Evolutionary conservation across 2,329 filamentous ascomycete genomes (phyloP), one percentile per base, ranked within the genome.

Genomic region (Sclerotinia sclerotiorum): DNA sequence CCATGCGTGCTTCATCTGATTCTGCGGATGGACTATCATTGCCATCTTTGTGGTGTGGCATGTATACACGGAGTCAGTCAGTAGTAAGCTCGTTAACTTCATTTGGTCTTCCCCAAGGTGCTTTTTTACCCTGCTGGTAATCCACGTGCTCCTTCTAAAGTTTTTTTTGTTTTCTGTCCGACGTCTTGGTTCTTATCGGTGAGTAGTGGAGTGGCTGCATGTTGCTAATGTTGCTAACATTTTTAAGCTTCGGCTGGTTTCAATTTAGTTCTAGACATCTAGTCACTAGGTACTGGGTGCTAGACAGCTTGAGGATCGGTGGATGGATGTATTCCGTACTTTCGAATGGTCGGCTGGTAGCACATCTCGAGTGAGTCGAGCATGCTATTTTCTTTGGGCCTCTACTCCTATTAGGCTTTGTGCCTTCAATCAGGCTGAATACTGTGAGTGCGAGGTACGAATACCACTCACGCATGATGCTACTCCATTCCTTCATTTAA

Each of bases 121-220:
- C 19, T 51, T 35, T 57, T 57, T 19, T 13, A 35, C 46, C 60
- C 60, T 62, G 29, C 29, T 13, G 46, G 24, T 49, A 46, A 62
- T 62, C 60, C 60, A 62, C 60, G 60, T 62, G 60, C 60, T 51
- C 29, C 39, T 46, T 60, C 39, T 44, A 60, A 15, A 29, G 29
- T 60, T 46, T 51, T 21, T 24, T 51, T 6, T 11, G 35, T 51
- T 5, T 21, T 48, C 46, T 48, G 56, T 46, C 56, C 57, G 39
- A 7, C 39, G 6, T 39, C 24, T 46, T 46, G 39, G 39, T 60
- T 60, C 29, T 52, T 52, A 51, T 63, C 60, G 32, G 32, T 51
- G 60, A 49, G 60, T 13, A 21, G 44, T 49, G 58, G 58, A 49
- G 57, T 46, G 42, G 24, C 56, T 44, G 56, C 39, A 44, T 29